phyloP scores from a whole-genome alignment of 2,329 filamentous ascomycete genomes.

The Ascochyta koolunga region DNA sequence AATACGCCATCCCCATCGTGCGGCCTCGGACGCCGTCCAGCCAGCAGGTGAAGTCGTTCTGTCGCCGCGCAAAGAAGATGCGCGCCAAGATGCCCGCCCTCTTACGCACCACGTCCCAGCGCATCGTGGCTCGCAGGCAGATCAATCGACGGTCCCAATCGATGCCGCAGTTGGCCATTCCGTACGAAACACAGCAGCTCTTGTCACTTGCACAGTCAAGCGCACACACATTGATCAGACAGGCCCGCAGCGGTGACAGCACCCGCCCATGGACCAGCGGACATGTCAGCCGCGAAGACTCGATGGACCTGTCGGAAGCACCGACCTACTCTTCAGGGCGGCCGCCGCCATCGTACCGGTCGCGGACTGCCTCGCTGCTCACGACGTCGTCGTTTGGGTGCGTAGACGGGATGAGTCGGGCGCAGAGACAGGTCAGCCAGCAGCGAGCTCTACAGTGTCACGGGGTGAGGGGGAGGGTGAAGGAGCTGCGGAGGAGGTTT shows the following conservation, averaged over 20 bases:
- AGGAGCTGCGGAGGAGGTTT: constrained; percentile 23
- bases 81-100: constrained; percentile 40
- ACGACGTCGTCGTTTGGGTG: constrained; percentile 46
- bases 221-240: too few relatives aligned
- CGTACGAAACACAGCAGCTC: constrained; percentile 19
- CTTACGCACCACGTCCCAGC: constrained; percentile 26
- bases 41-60: constrained; percentile 33
- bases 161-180: constrained; percentile 29
- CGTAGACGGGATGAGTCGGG: constrained; percentile 40
- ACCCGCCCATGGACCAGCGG: too few relatives aligned
- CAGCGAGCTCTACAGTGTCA: constrained; percentile 27
- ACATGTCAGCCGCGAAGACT: constrained; percentile 32
- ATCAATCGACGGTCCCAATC: constrained; percentile 33
- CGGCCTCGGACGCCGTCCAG: constrained; percentile 25
- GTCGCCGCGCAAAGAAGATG: constrained; percentile 35
- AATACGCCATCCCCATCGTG: constrained; percentile 38
- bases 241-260: too few relatives aligned
- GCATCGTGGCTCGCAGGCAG: constrained; percentile 18
- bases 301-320: constrained; percentile 41
- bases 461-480: constrained; percentile 37
- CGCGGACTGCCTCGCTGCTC: constrained; percentile 36
- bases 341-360: constrained; percentile 44
- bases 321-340: constrained; percentile 42
- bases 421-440: constrained; percentile 36
- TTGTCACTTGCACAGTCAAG: too few relatives aligned